Evolutionary conservation across 768 basidiomycete species (phyloP).

Genomic region (Mycena galopus): DNA sequence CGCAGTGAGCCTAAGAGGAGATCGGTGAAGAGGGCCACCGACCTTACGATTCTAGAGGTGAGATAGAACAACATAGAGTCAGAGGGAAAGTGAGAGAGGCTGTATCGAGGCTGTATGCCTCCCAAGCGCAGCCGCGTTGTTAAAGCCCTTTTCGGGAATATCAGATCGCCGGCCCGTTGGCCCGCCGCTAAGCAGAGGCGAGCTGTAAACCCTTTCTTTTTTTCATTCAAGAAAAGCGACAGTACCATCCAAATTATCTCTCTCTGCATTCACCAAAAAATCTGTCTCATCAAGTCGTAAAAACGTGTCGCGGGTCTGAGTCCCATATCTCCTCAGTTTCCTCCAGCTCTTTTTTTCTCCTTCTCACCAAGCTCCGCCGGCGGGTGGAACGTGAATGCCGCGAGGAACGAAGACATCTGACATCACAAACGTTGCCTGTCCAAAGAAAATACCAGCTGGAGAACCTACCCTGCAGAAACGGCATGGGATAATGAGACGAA

Average conservation of each 20-base stretch:
- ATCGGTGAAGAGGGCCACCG: constrained; percentile 24
- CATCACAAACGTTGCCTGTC: too few species aligned
- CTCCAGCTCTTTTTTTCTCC: constrained; percentile 44
- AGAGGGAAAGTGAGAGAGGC: not conserved
- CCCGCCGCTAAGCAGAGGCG: too few species aligned
- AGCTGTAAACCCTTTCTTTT: too few species aligned
- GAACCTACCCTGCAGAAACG: constrained; percentile 63
- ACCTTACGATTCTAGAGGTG: constrained; percentile 64
- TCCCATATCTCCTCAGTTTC: constrained; percentile 59
- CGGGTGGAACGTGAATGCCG: constrained; percentile 54
- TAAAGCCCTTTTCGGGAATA: constrained; percentile 5
- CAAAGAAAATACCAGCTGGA: not conserved
- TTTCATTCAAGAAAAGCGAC: too few species aligned
- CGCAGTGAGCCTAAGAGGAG: not conserved
- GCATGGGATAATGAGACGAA: constrained; percentile 49
- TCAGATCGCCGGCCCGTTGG: not conserved
- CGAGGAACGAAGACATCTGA: constrained; percentile 61
- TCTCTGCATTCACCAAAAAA: too few species aligned
- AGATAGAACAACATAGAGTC: constrained; percentile 62
- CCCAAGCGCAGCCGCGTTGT: constrained; percentile 18
- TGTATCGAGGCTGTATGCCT: not conserved
- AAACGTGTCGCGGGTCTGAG: constrained; percentile 65
- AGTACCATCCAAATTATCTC: too few species aligned
- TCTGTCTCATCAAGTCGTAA: constrained; percentile 64
- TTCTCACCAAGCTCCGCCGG: constrained; percentile 46